Percentiles rank a stretch among this genome's conserved stretches.
These are phyloP conservation scores for Fusarium temperatum DNA, from an alignment of 2,329 filamentous ascomycete genomes.

Conservation along the genomic window DNA sequence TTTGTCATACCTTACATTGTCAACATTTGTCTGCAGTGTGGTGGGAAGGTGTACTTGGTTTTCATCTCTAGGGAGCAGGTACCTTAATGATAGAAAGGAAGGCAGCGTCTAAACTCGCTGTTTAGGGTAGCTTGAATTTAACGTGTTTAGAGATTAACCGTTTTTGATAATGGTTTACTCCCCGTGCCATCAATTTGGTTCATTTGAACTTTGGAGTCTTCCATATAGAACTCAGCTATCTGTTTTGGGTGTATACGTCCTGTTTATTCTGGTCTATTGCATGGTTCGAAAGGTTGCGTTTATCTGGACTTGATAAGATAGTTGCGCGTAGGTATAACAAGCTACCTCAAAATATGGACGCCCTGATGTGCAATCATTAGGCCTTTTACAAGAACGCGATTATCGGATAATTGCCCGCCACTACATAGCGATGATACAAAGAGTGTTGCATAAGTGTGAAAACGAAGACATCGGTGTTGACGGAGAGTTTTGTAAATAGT, in stretches of 20 bases:
- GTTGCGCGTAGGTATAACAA: background rate
- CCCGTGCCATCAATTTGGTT: too few species aligned
- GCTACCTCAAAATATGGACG: background rate
- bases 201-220: too few species aligned
- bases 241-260: background rate
- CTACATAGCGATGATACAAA: background rate
- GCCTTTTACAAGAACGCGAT: background rate
- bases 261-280: too few species aligned
- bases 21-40: background rate
- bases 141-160: background rate
- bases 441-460: background rate
- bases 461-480: background rate
- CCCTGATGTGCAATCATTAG: background rate
- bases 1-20: too few species aligned
- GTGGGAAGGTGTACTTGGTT: background rate
- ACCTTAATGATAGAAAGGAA: background rate
- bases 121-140: background rate
- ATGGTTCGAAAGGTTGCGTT: background rate
- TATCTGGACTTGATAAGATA: background rate
- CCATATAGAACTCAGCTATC: too few species aligned
- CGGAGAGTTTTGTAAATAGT: background rate
- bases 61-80: background rate
- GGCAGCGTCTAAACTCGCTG: background rate
- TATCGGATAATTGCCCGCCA: too few species aligned
- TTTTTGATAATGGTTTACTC: background rate